Conservation (phyloP, 2,329 filamentous ascomycete genomes). For the Tolypocladium paradoxum region DNA sequence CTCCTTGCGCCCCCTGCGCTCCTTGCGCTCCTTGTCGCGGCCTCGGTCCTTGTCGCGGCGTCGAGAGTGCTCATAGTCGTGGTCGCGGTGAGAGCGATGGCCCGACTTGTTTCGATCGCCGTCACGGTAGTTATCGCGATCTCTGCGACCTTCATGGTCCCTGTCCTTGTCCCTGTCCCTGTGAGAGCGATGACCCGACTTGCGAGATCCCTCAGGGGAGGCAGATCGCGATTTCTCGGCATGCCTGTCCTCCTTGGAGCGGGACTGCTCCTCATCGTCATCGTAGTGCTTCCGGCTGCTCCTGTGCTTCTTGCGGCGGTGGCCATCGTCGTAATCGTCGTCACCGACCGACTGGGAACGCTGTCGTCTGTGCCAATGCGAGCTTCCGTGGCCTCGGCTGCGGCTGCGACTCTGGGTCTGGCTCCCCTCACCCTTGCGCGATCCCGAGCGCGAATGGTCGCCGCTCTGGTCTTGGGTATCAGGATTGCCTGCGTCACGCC, state of each 20-base stretch:
- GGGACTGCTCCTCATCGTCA: constrained; percentile 34
- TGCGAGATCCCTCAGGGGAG: constrained; percentile 48
- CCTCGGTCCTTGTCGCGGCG: constrained; percentile 26
- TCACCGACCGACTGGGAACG: constrained; percentile 41
- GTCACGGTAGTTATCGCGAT: constrained; percentile 34
- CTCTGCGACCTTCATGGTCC: constrained; percentile 29
- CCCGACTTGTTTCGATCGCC: constrained; percentile 30
- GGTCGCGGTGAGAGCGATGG: constrained; percentile 33
- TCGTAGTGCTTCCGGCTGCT: constrained; percentile 31
- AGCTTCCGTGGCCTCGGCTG: constrained; percentile 33
- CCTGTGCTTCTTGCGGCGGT: constrained; percentile 40
- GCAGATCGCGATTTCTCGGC: constrained; percentile 52
- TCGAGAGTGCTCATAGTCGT: constrained; percentile 22
- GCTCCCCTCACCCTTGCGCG: constrained; percentile 20
- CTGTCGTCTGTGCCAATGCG: constrained; percentile 40
- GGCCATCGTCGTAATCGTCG: constrained; percentile 33
- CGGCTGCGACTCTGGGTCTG: constrained; percentile 18
- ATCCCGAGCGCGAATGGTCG: constrained; percentile 21
- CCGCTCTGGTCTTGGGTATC: constrained; percentile 3
- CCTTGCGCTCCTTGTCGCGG: constrained; percentile 23
- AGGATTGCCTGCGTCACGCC: constrained; percentile 8
- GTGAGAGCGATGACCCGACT: constrained; percentile 47
- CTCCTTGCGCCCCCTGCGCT: constrained; percentile 26
- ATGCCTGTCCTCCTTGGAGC: constrained; percentile 28
- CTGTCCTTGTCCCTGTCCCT: constrained; percentile 52